Evolutionary conservation across 2,329 filamentous ascomycete species (phyloP).

Genomic region (Paecilomyces niveus): DNA sequence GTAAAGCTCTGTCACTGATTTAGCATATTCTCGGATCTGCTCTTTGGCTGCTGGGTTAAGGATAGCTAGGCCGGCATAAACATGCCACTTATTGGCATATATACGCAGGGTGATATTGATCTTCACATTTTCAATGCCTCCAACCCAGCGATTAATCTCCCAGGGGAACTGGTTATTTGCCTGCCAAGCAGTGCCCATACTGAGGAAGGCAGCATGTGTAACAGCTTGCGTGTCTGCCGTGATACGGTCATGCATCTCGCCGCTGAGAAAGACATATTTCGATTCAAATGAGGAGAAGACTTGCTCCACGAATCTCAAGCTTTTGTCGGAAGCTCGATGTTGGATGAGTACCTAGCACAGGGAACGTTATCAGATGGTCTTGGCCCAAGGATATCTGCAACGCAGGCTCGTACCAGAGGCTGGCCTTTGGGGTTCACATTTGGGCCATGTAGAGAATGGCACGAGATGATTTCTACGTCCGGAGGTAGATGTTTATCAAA

Average conservation of each 20-base stretch:
- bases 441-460: conserved; percentile 93
- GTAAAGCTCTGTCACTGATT: conserved; percentile 86
- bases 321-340: conserved; percentile 74
- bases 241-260: conserved; percentile 86
- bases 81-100: conserved; percentile 98
- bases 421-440: conserved; percentile 82
- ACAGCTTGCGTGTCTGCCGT: conserved; percentile 98
- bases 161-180: conserved; percentile 94
- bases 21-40: conserved; percentile 91
- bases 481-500: conserved; percentile 81
- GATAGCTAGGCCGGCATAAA: conserved; percentile 95
- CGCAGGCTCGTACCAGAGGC: conserved; percentile 58
- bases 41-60: conserved; percentile 86
- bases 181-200: conserved; percentile 97
- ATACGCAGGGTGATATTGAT: conserved; percentile 97
- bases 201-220: conserved; percentile 92
- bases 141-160: conserved; percentile 92
- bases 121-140: conserved; percentile 98
- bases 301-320: conserved; percentile 68
- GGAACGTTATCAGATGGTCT: conserved; percentile 7
- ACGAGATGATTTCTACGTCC: conserved; percentile 90
- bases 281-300: conserved; percentile 79
- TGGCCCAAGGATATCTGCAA: conserved; percentile 9
- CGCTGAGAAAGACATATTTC: conserved; percentile 80
- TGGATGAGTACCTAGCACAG: conserved; percentile 65